These are phyloP conservation scores for Exophiala viscosa DNA, from an alignment of 2,329 filamentous ascomycete species.

Conservation along the genomic window DNA sequence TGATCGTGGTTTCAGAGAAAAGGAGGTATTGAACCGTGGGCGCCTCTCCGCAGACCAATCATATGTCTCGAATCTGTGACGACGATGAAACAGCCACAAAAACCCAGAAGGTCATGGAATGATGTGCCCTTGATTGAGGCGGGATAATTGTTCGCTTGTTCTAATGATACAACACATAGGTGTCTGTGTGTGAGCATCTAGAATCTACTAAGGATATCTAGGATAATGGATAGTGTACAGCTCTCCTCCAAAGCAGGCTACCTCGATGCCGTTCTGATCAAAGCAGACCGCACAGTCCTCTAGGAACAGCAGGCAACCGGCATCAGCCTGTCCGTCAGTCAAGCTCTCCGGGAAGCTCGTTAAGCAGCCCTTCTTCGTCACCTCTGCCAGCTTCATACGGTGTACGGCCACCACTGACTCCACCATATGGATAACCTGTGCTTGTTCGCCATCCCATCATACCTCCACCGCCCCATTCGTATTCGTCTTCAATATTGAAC, in stretches of 20 bases:
- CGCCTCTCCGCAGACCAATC: conserved; percentile 9
- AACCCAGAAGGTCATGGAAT: background rate
- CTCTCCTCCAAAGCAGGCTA: no score
- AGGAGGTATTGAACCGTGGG: background rate
- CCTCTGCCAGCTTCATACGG: conserved; percentile 17
- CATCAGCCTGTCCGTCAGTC: background rate
- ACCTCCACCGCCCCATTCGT: conserved; percentile 27
- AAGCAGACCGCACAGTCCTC: background rate
- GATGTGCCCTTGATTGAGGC: no score
- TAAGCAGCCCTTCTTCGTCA: conserved; percentile 22
- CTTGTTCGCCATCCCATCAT: conserved; percentile 20
- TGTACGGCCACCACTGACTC: background rate
- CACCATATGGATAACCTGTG: background rate
- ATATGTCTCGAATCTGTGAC: conserved; percentile 11
- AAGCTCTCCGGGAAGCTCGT: conserved; percentile 17
- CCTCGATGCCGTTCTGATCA: background rate
- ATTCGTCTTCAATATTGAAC: conserved; percentile 23
- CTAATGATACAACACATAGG: no score
- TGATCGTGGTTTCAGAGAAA: background rate
- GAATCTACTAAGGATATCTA: no score
- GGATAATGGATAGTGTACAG: no score
- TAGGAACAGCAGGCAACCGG: background rate
- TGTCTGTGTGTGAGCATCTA: no score
- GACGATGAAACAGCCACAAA: conserved; percentile 9
- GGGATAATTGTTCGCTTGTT: no score